Evolutionary conservation across 192 early-diverging fungal genomes (phyloP).

Genomic region (Funneliformis geosporum): DNA sequence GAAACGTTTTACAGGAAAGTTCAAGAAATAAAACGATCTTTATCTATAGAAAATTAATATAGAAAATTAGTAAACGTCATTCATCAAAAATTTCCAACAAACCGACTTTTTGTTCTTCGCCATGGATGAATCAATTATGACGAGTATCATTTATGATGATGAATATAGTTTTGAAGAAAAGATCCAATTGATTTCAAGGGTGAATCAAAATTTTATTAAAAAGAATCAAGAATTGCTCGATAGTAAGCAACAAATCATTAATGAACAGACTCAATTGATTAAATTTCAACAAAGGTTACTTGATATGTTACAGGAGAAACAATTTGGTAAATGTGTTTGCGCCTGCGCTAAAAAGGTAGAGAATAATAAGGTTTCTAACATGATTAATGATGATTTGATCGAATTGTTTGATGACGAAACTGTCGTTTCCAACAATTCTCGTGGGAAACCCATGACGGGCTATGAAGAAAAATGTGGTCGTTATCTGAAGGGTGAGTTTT

Average conservation of each 20-base stretch:
- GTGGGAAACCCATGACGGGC: too few relatives aligned
- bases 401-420: neutral
- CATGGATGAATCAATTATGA: neutral
- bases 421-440: neutral
- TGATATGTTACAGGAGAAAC: neutral
- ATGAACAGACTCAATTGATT: neutral
- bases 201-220: too few relatives aligned
- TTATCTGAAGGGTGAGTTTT: too few relatives aligned
- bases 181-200: neutral
- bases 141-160: neutral
- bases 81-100: too few relatives aligned
- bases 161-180: neutral
- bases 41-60: too few relatives aligned
- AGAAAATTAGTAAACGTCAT: too few relatives aligned
- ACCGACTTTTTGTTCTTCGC: too few relatives aligned
- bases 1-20: too few relatives aligned
- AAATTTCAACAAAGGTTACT: neutral
- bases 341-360: too few relatives aligned
- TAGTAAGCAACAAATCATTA: neutral
- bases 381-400: neutral
- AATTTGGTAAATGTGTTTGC: neutral
- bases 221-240: neutral
- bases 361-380: too few relatives aligned
- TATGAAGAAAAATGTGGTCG: too few relatives aligned
- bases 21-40: too few relatives aligned